phyloP scores from a whole-genome alignment of 2,329 filamentous ascomycete genomes.

The Fusarium armeniacum region DNA sequence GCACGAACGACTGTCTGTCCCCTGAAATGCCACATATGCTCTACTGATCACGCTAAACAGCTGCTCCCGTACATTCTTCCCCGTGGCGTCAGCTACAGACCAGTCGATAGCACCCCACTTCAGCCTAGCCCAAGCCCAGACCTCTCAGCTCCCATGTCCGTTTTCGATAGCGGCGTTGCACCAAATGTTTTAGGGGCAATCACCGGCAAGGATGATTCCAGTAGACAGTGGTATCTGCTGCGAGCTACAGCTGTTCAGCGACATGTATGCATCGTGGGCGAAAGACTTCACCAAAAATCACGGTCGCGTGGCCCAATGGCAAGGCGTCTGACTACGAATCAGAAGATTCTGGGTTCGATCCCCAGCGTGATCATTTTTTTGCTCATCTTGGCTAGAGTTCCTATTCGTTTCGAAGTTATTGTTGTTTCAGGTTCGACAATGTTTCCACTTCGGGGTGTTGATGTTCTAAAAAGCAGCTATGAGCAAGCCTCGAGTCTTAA shows the following conservation, averaged over 20 bases:
- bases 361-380: conserved; percentile 42
- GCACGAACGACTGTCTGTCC: conserved; percentile 44
- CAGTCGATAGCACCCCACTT: conserved; percentile 47
- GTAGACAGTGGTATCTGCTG: conserved; percentile 5
- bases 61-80: conserved; percentile 37
- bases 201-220: conserved; percentile 34
- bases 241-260: rapidly evolving
- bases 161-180: conserved; percentile 40
- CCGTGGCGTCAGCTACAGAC: conserved; percentile 40
- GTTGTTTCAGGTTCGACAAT: conserved; percentile 1
- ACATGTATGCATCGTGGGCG: not conserved
- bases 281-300: rapidly evolving
- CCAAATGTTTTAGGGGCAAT: conserved; percentile 46
- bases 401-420: not conserved
- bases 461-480: not conserved
- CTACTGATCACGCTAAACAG: conserved; percentile 39
- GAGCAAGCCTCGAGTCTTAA: not conserved
- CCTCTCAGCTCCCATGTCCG: conserved; percentile 37
- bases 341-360: conserved; percentile 51
- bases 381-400: not conserved
- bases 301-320: conserved; percentile 46
- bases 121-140: conserved; percentile 27
- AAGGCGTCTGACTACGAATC: conserved; percentile 52
- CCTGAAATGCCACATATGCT: conserved; percentile 54
- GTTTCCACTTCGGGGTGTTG: not conserved